Conservation (phyloP, 768 basidiomycete genomes). For the Rubroboletus satanas region DNA sequence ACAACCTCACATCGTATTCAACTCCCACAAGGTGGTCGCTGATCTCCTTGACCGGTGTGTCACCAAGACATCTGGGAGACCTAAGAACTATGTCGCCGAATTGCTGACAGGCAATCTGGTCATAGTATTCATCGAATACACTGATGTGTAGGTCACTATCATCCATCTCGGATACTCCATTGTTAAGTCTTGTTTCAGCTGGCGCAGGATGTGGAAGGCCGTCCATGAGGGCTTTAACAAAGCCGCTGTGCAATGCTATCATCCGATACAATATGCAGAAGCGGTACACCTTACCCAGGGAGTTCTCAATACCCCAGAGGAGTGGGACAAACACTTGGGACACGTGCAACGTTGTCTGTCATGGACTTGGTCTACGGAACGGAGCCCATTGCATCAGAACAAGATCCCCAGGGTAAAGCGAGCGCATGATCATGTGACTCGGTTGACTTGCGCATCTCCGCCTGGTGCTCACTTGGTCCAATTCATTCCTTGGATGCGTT, state of each 20-base stretch:
- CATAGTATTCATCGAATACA: background rate
- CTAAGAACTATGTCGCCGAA: background rate
- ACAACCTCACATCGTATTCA: background rate
- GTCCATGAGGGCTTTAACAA: background rate
- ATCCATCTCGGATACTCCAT: background rate
- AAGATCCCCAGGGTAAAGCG: background rate
- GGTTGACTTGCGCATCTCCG: background rate
- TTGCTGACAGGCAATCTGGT: background rate
- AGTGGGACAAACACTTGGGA: background rate
- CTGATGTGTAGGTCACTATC: background rate
- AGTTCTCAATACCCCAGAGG: background rate
- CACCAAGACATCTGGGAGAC: background rate
- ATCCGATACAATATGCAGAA: background rate
- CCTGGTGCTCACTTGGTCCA: background rate
- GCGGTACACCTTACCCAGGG: background rate
- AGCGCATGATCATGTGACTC: background rate
- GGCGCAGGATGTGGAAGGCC: background rate
- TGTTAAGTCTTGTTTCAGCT: background rate
- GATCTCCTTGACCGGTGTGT: background rate
- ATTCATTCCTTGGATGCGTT: background rate
- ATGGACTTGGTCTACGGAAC: background rate
- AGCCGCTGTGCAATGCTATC: background rate
- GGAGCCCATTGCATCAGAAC: background rate
- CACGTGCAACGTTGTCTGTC: background rate
- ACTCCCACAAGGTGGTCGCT: background rate